phyloP scores from a whole-genome alignment of 2,329 filamentous ascomycete genomes.

The Helicocarpus griseus region DNA sequence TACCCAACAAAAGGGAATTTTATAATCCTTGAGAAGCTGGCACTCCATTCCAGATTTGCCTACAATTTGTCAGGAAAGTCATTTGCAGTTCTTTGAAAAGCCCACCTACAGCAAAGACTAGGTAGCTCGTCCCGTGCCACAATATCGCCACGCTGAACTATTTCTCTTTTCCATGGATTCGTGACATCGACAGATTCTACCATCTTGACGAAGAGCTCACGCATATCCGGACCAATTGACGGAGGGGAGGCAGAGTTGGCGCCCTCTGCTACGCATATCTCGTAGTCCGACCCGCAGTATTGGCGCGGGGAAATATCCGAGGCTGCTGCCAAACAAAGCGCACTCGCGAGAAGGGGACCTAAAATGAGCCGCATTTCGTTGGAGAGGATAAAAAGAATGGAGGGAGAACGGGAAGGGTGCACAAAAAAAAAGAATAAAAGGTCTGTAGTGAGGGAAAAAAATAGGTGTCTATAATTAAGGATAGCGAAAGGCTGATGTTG shows the following conservation, averaged over 20 bases:
- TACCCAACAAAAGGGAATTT: constrained; percentile 41
- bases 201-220: constrained; percentile 22
- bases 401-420: too few species aligned
- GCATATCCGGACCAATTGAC: constrained; percentile 21
- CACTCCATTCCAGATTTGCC: constrained; percentile 24
- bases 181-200: constrained; percentile 16
- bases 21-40: constrained; percentile 30
- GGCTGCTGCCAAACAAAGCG: not conserved
- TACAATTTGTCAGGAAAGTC: not conserved
- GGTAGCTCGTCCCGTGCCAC: not conserved
- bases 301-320: not conserved
- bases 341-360: not conserved
- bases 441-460: not conserved
- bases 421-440: not conserved
- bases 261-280: constrained; percentile 23
- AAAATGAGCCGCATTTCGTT: not conserved
- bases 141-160: not conserved
- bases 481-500: too few species aligned
- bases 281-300: constrained; percentile 18
- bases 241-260: constrained; percentile 18
- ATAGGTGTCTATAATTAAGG: too few species aligned
- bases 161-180: constrained; percentile 5
- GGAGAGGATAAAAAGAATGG: too few species aligned
- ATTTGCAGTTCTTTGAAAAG: not conserved
- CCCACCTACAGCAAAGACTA: constrained; percentile 17